Percentiles rank a stretch among this genome's conserved stretches.
Conservation (phyloP, 352 stramenopile species). For the Phytophthora fragariaefolia region DNA sequence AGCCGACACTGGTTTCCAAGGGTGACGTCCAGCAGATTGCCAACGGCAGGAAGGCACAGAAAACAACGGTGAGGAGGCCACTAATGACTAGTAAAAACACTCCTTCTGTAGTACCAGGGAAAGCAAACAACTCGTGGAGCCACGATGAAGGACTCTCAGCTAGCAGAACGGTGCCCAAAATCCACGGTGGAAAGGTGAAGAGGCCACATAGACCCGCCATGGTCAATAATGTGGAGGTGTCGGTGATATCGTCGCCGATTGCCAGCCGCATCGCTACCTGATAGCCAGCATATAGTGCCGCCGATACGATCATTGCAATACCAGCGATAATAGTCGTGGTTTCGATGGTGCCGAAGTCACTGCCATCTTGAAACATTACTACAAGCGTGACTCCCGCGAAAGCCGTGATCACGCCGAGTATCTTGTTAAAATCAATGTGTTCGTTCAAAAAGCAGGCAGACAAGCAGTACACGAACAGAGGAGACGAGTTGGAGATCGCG, state of each 20-base stretch:
- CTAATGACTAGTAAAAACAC: slow-evolving; percentile 47
- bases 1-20: slow-evolving; percentile 66
- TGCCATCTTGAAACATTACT: slow-evolving; percentile 54
- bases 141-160: slow-evolving; percentile 44
- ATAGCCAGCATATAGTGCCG: slow-evolving; percentile 59
- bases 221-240: slow-evolving; percentile 55
- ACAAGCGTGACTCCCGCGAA: slow-evolving; percentile 57
- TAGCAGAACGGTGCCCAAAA: slow-evolving; percentile 50
- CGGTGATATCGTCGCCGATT: slow-evolving; percentile 50
- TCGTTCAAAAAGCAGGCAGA: slow-evolving; percentile 69
- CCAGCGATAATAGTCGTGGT: slow-evolving; percentile 47
- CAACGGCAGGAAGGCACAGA: slow-evolving; percentile 57
- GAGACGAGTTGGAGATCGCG: slow-evolving; percentile 65
- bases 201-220: slow-evolving; percentile 57
- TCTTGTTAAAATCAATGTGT: slow-evolving; percentile 45
- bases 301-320: slow-evolving; percentile 54
- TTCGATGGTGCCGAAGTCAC: slow-evolving; percentile 40
- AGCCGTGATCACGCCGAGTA: slow-evolving; percentile 51
- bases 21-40: slow-evolving; percentile 65
- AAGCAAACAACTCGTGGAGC: slow-evolving; percentile 57
- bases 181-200: slow-evolving; percentile 55
- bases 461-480: slow-evolving; percentile 74
- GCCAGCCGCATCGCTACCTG: slow-evolving; percentile 52
- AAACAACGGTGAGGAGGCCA: slow-evolving; percentile 49
- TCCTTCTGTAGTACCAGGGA: slow-evolving; percentile 40